Evolutionary conservation across 2,329 filamentous ascomycete genomes (phyloP).

Genomic region (Chaetoscypha palmicola): DNA sequence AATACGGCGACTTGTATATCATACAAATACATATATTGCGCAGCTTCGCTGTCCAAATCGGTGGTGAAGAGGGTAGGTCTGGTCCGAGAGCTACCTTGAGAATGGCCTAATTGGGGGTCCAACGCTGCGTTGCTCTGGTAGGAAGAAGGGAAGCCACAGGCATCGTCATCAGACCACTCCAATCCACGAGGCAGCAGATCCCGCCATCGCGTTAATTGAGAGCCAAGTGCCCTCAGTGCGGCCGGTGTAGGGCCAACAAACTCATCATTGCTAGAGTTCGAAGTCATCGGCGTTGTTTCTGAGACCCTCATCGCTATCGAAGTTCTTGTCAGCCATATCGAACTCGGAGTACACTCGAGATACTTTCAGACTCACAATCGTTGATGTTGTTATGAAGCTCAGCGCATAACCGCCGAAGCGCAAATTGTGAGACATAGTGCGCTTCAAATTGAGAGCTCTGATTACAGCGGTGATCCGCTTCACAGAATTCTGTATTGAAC

Average conservation of each 20-base stretch:
- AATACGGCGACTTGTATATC: slow-evolving; percentile 51
- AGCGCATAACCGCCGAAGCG: slow-evolving; percentile 45
- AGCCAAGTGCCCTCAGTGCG: slow-evolving; percentile 44
- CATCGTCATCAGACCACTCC: slow-evolving; percentile 50
- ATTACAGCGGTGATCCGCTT: slow-evolving; percentile 41
- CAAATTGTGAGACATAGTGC: slow-evolving; percentile 54
- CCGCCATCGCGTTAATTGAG: slow-evolving; percentile 52
- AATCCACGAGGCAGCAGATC: slow-evolving; percentile 46
- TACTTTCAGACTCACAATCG: slow-evolving; percentile 37
- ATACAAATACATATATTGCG: slow-evolving; percentile 43
- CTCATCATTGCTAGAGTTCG: slow-evolving; percentile 10
- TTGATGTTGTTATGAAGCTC: slow-evolving; percentile 46
- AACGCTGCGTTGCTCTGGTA: slow-evolving; percentile 24
- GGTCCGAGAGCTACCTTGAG: slow-evolving; percentile 17
- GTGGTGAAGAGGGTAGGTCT: slow-evolving; percentile 38
- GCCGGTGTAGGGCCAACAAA: slow-evolving; percentile 26
- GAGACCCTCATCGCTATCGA: slow-evolving; percentile 14
- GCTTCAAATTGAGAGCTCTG: slow-evolving; percentile 48
- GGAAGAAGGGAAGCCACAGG: slow-evolving; percentile 36
- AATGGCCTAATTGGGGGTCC: slow-evolving; percentile 18
- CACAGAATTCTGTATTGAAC: slow-evolving; percentile 42
- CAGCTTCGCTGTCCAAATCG: slow-evolving; percentile 38
- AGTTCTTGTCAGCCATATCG: slow-evolving; percentile 9
- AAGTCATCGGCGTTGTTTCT: slow-evolving; percentile 12
- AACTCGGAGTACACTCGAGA: background rate